phyloP scores from a whole-genome alignment of 305 asterid species.

The Euphrasia arctica region DNA sequence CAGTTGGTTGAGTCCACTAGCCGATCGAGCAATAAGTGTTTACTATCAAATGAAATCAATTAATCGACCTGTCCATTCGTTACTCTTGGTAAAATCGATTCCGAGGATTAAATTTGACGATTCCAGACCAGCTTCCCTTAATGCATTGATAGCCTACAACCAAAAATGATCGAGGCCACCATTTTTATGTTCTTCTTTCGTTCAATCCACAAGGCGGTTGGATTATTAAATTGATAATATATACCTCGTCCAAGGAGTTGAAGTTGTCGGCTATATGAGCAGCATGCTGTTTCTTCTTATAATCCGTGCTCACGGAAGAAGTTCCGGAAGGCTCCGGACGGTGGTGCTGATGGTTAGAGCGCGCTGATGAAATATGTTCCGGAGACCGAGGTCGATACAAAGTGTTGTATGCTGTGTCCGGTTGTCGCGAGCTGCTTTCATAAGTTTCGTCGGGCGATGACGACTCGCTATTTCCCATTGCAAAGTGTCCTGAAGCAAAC shows the following conservation, averaged over 20 bases:
- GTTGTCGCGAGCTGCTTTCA: constrained; percentile 33
- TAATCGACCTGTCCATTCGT: constrained; percentile 68
- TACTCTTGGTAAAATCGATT: constrained; percentile 75
- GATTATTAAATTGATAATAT: constrained; percentile 16
- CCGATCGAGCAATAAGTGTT: constrained; percentile 13
- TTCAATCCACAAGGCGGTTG: neutral
- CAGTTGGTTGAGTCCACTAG: constrained; percentile 25
- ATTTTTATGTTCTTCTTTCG: neutral
- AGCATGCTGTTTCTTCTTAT: constrained; percentile 40
- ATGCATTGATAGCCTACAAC: constrained; percentile 55
- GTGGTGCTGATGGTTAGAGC: constrained; percentile 33
- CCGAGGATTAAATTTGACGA: constrained; percentile 74
- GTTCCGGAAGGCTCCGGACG: constrained; percentile 28
- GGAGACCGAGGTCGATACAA: constrained; percentile 36
- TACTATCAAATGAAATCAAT: constrained; percentile 12
- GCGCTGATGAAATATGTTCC: constrained; percentile 31
- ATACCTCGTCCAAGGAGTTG: constrained; percentile 68
- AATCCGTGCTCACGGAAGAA: constrained; percentile 35
- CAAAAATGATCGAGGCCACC: neutral
- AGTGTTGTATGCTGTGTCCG: constrained; percentile 30
- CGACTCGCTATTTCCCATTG: constrained; percentile 84
- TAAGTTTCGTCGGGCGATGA: constrained; percentile 47
- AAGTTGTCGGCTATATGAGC: constrained; percentile 68
- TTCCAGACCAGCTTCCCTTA: constrained; percentile 81
- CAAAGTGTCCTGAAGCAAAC: neutral